phyloP scores from a whole-genome alignment of 192 early-diverging fungal species.

The Linnemannia hyalina region DNA sequence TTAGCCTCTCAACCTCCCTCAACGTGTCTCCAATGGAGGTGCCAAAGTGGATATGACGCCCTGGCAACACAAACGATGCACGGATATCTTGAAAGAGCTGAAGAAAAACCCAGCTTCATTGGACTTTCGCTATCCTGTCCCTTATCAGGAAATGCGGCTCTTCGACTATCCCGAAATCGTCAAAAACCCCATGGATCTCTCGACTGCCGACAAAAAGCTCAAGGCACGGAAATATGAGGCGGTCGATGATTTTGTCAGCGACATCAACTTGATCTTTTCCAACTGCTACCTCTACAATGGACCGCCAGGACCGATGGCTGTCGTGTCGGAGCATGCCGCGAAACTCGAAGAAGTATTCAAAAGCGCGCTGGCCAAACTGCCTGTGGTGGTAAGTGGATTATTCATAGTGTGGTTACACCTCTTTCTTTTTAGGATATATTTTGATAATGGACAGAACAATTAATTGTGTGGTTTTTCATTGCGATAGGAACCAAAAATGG shows the following conservation, averaged over 20 bases:
- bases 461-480: background rate
- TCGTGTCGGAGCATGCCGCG: constrained; percentile 74
- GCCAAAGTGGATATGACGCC: constrained; percentile 71
- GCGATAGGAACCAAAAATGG: constrained; percentile 10
- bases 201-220: constrained; percentile 81
- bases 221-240: constrained; percentile 72
- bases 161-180: constrained; percentile 84
- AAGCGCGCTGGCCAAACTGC: background rate
- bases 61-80: constrained; percentile 88
- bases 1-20: background rate
- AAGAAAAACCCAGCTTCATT: constrained; percentile 84
- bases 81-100: constrained; percentile 78
- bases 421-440: background rate
- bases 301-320: constrained; percentile 68
- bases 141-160: constrained; percentile 78
- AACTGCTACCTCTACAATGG: constrained; percentile 91
- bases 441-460: background rate
- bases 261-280: constrained; percentile 80
- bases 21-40: background rate
- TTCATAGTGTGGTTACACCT: background rate
- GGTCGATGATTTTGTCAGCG: constrained; percentile 76
- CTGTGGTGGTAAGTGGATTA: background rate
- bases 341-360: constrained; percentile 16
- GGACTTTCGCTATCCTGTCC: constrained; percentile 90
- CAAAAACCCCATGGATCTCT: constrained; percentile 84